Evolutionary conservation across 2,329 filamentous ascomycete genomes (phyloP).

Genomic region (Colletotrichum godetiae): DNA sequence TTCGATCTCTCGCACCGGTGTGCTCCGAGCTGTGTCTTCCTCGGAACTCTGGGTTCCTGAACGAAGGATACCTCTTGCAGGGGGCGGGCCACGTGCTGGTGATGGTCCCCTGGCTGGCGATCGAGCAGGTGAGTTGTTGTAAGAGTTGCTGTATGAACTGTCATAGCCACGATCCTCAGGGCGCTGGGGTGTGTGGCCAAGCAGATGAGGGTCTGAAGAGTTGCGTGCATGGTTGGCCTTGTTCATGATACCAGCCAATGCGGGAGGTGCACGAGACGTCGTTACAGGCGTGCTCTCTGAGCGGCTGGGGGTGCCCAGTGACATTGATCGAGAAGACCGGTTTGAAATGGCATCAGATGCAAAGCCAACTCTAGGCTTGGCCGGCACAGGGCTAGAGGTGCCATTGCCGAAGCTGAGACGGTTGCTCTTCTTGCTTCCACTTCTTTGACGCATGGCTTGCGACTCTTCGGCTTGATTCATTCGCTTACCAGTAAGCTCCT

Average conservation of each 20-base stretch:
- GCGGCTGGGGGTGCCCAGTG: constrained; percentile 53
- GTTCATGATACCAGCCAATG: constrained; percentile 43
- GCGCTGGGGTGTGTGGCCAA: constrained; percentile 38
- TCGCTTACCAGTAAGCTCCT: constrained; percentile 84
- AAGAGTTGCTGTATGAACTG: constrained; percentile 43
- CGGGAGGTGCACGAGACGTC: constrained; percentile 48
- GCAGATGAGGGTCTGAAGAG: constrained; percentile 57
- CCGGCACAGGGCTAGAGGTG: constrained; percentile 41
- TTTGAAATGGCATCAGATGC: constrained; percentile 63
- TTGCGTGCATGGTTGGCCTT: constrained; percentile 56
- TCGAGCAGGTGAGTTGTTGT: constrained; percentile 46
- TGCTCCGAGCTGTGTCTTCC: constrained; percentile 53
- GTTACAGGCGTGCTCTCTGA: constrained; percentile 63
- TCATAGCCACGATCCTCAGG: constrained; percentile 40
- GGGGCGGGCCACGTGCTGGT: constrained; percentile 44
- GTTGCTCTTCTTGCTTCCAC: constrained; percentile 69
- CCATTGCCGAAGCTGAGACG: constrained; percentile 64
- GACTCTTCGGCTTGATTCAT: constrained; percentile 71
- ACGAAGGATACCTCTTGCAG: constrained; percentile 49
- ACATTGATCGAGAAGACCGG: constrained; percentile 65
- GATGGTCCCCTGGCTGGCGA: background rate
- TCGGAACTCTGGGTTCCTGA: constrained; percentile 60
- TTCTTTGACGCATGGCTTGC: constrained; percentile 53
- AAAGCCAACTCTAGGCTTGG: constrained; percentile 65
- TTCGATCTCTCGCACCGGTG: constrained; percentile 63